Evolutionary conservation across 805 yeast genomes (phyloP).

Genomic region (Zygosaccharomyces lentus): DNA sequence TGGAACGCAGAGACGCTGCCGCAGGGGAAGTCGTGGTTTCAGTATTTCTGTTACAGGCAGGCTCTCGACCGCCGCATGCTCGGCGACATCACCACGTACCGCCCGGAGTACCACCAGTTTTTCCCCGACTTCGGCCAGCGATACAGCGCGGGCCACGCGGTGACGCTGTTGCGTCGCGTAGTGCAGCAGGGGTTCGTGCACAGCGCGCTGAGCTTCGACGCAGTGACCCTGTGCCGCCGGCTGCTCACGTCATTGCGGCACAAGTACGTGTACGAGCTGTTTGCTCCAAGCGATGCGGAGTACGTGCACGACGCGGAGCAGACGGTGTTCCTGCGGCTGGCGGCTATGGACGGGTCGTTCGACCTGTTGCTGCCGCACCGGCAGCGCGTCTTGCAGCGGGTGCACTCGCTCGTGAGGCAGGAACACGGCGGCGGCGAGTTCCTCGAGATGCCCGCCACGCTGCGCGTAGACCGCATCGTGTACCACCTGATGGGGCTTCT

Average conservation of each 20-base stretch:
- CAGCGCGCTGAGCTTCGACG: slow-evolving; percentile 7
- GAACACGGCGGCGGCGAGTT: slow-evolving; percentile 11
- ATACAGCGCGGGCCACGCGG: slow-evolving; percentile 9
- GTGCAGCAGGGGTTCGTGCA: slow-evolving; percentile 7
- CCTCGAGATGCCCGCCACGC: slow-evolving; percentile 15
- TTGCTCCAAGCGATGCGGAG: slow-evolving; percentile 8
- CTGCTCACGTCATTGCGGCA: slow-evolving; percentile 19
- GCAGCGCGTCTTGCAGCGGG: slow-evolving; percentile 6
- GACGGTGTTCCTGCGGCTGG: slow-evolving; percentile 15
- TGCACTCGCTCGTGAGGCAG: slow-evolving; percentile 11
- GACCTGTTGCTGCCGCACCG: slow-evolving; percentile 17
- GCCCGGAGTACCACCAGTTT: background rate
- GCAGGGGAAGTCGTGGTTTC: slow-evolving; percentile 10
- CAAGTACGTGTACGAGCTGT: slow-evolving; percentile 14
- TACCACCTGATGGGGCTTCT: slow-evolving; percentile 14
- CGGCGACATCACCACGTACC: background rate
- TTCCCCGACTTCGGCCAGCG: slow-evolving; percentile 3
- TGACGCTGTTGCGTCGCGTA: slow-evolving; percentile 11
- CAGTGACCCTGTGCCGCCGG: slow-evolving; percentile 13
- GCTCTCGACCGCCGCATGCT: slow-evolving; percentile 11
- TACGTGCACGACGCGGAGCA: slow-evolving; percentile 21
- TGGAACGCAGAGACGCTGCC: background rate
- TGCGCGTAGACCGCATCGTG: slow-evolving; percentile 18
- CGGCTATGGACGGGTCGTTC: slow-evolving; percentile 21
- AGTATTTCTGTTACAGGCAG: slow-evolving; percentile 7